Base-by-base conservation (phyloP, 495 filamentous ascomycete genomes). In the Penicillium antarcticum region DNA sequence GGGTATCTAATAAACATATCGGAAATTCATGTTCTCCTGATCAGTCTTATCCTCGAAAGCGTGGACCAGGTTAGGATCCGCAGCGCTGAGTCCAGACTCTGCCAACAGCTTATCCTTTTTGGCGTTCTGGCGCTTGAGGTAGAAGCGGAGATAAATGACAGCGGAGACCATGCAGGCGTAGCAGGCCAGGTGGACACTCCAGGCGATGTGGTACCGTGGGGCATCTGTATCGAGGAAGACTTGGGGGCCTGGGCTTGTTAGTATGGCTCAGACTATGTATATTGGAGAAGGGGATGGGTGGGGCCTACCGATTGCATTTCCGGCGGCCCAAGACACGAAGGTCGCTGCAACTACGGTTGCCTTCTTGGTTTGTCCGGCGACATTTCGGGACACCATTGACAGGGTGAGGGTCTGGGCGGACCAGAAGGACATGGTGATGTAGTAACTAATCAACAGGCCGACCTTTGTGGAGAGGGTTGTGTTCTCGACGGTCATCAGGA, bases 321-420 rank as follows among this genome's bases (percentile, higher is more conserved):
- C 72, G 13, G 66, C 63, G 23, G 70, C 69, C 69, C 69, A 76
- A 4, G 69, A 70, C 16, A 76, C 61, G 38, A 76, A 75, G 0
- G 69, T 73, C 9, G 67, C 61, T 12, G 76, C 76, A 4, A 76
- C 72, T 1, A 77, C 72, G 3, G 70, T 69, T 0, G 76, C 69
- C 54, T 87, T 87, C 64, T 88, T 88, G 7, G 85, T 87, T 55
- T 84, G 85, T 12, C 84, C 84, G 10, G 81, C 82, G n/a, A 88
- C 78, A 43, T 88, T 87, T 14, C 77, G 78, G 1, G 74, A 76
- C 43, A 86, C 82, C 58, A 85, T 74, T 2, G 77, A 78, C 10
- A 86, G 65, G 1, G 82, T 56, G 2, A 80, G 76, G 2, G 81
- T 83, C 58, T 64, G 84, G 2, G 80, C 79, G 10, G 79, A 82